Base-by-base conservation (phyloP, 768 basidiomycete species). In the Tremella yokohamensis region DNA sequence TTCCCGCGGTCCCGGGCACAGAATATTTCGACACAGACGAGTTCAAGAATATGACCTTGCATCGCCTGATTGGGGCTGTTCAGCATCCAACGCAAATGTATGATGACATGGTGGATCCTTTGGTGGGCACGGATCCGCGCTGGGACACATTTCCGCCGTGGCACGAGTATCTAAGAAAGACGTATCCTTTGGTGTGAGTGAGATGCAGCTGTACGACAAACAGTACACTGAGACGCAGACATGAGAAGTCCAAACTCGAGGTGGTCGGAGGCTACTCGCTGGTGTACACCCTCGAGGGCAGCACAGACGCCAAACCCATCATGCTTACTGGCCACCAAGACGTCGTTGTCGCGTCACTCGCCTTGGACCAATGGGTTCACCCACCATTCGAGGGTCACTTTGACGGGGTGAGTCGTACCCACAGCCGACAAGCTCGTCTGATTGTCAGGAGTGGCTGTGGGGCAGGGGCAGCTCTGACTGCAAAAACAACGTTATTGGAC, bases 121-220 rank as follows among this genome's bases (percentile, higher is more conserved):
- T 18, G 22, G 22, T 22, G 42, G 70, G 67, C 3, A 66, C 65
- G 40, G 73, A 74, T 54, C 40, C 56, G 6, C 49, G 72, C 29
- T 73, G 69, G 69, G 67, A 70, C 50, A 61, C 66, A 1, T 73
- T 73, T 40, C 65, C 61, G 26, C 50, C 52, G 34, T 70, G 69
- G 48, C 54, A 66, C 12, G 65, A 68, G 12, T 73, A 86, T 63
- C 79, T 88, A 25, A 65, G 66, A 54, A 63, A 45, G 22, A 45
- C 42, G 42, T 45, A 45, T 45, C 42, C 42, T 45, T 45, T 45
- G 15, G 42, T 45, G 42, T 45, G 15, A 16, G 42, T 45, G 6
- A 11, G 4, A 15, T 15, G 15, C 42, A 6, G n/a, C 22, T 45
- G 22, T 45, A n/a, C n/a, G 15, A 45, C 42, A 8, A 18, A 4